Conservation (phyloP, 1,284 basidiomycete genomes). For the Ustilago hordei region DNA sequence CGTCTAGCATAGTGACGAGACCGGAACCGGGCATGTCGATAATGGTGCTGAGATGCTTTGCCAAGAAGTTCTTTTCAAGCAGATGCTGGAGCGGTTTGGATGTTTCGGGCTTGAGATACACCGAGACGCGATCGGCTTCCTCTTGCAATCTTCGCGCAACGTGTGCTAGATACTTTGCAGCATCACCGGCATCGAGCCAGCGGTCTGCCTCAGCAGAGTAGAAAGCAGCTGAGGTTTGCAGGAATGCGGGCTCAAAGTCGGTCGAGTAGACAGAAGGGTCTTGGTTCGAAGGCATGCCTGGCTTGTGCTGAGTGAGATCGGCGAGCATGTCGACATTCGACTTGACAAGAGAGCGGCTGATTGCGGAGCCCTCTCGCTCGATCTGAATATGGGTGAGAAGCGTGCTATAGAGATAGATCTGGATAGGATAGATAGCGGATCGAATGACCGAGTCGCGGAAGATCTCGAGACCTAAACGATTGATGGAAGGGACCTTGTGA, state of each 20-base stretch:
- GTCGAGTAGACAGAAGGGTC: conserved; percentile 80
- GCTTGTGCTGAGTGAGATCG: conserved; percentile 74
- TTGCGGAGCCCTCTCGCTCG: conserved; percentile 89
- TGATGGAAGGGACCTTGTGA: conserved; percentile 73
- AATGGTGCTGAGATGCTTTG: conserved; percentile 80
- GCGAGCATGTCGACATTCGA: conserved; percentile 85
- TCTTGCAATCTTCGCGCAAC: conserved; percentile 84
- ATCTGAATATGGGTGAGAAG: conserved; percentile 88
- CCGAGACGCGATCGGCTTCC: conserved; percentile 87
- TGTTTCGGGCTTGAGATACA: conserved; percentile 87
- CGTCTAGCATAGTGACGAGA: conserved; percentile 87
- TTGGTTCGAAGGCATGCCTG: conserved; percentile 19
- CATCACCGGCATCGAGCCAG: conserved; percentile 81
- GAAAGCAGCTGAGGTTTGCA: conserved; percentile 82
- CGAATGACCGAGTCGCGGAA: conserved; percentile 82
- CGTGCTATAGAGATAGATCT: conserved; percentile 82
- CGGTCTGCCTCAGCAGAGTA: conserved; percentile 82
- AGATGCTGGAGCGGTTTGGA: conserved; percentile 79
- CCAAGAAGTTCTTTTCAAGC: conserved; percentile 82
- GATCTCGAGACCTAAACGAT: conserved; percentile 84
- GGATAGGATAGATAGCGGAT: conserved; percentile 79
- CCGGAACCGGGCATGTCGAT: conserved; percentile 87
- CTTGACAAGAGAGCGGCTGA: conserved; percentile 92
- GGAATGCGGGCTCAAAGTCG: conserved; percentile 85
- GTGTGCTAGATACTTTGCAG: conserved; percentile 85